Base-by-base conservation (phyloP, 2,329 filamentous ascomycete species). In the Trichoderma pleuroti region DNA sequence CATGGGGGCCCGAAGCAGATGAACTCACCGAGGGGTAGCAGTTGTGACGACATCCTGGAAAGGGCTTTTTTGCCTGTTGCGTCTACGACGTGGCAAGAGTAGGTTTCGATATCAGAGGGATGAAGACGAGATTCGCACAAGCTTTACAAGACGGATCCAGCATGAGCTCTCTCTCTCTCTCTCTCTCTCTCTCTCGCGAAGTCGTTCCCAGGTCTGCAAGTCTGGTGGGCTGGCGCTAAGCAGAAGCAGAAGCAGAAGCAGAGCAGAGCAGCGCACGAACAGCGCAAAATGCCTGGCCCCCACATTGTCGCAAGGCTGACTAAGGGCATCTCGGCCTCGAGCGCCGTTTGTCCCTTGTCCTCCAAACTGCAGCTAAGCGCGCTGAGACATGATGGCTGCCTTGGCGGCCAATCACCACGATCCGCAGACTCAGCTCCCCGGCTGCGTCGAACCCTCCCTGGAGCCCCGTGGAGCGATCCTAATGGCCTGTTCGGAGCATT, bases 31-130 rank as follows among this genome's bases (percentile, higher is more conserved):
- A 93, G 83, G 68, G 91, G 91, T 68, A 93, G 86, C 70, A 93
- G 86, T 82, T 93, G 91, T 70, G 91, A 92, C 57, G 91, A 87
- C 91, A 93, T 92, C 70, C 74, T 80, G 76, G 28, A 71, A 63
- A 56, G 65, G 54, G 72, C 3, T 52, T 36, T 52, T 36, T 16
- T n/a, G 36, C 5, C 54, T 21, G n/a, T 18, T 49, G 36, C 36
- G 30, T n/a, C n/a, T 26, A 28, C 8, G 26, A 56, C 16, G 46
- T 1, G 3, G 21, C 11, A 7, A 36, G 5, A 8, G 11, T 21
- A n/a, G 26, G 28, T 4, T 11, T 16, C 11, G 36, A n/a, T 2
- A 28, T 2, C 36, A 18, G 5, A 42, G 1, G 1, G 12, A 24
- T 21, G 32, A 30, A 66, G 21, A 16, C 2, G 4, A 30, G 11